Evolutionary conservation across 306 rosid genomes (phyloP), one percentile per base, ranked within the genome.

Genomic region (Gillenia trifoliata): DNA sequence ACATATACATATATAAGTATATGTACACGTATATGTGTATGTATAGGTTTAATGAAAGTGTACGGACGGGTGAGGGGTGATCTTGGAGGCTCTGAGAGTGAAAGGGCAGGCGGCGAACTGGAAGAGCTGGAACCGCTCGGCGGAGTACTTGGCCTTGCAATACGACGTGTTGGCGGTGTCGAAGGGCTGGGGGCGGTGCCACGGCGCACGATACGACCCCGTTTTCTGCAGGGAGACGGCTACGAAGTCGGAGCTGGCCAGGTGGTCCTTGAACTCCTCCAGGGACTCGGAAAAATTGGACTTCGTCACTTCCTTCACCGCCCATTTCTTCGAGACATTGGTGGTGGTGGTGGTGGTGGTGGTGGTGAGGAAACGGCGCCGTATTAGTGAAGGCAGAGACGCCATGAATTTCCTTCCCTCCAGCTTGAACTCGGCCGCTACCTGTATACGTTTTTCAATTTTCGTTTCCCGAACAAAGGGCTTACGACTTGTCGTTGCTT

Each of bases 21-120:
- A 1, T 16, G 47, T 70, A 22, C 1, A 20, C 11, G 5, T 50
- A 52, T 4, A 8, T 38, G 41, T 45, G 50, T 15, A 13, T 15
- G 50, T 0, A 47, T 47, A 47, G 20, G 4, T 8, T 34, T 0
- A 33, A 54, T 55, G 3, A 0, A 43, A 41, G 45, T 10, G 77
- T 28, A 86, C 94, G 78, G 20, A 94, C 98, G 96, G 97, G 68
- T 91, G 87, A 80, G 93, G 93, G 6, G 83, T 56, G 63, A 90
- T 80, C 77, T 84, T 77, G 50, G 85, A 68, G 49, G 65, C 82
- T 8, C 79, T 10, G 19, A 93, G 71, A 43, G 91, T 87, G 79
- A 94, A 91, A 2, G 98, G 97, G 77, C 97, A 94, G 28, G 90
- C 89, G 6, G 98, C 87, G 57, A 94, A 86, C 70, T 94, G 98